Evolutionary conservation across 2,329 filamentous ascomycete genomes (phyloP), one percentile per base, ranked within the genome.

Genomic region (Aspergillus pseudotamarii): DNA sequence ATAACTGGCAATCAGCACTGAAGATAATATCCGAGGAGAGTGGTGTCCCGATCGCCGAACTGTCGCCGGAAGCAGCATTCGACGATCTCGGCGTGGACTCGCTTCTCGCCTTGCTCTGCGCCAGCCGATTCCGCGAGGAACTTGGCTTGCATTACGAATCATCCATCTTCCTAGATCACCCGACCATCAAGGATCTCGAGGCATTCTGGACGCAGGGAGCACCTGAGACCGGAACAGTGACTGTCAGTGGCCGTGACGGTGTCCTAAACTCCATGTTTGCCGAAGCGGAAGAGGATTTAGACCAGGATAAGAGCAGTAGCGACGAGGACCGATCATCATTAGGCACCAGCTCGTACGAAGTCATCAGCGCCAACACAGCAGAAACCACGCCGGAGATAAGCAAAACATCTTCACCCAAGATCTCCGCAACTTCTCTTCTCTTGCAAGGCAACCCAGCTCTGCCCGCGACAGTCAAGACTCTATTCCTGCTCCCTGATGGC

Each of bases 71-170:
- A 60, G 83, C 85, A 54, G 83, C 84, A 59, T 88, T 88, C 67
- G 85, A 86, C 68, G 86, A 88, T 69, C 82, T 88, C 28, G 86
- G 86, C 64, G 85, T 88, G 38, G 86, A 88, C 73, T 88, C 86
- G 9, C 79, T 88, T n/a, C 82, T 88, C 67, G 86, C 85, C 2
- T 71, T 88, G 61, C 87, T 85, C 43, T 86, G 88, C 67, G 86
- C 85, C 57, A 85, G 85, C 67, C 84, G 84, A 69, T 86, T 87
- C 78, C 83, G 86, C 56, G 86, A 88, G 71, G 86, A 88, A 43
- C 80, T 88, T n/a, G 83, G 86, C 61, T 78, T 88, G 66, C 85
- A 87, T 59, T 84, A 87, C 60, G 82, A 83, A 62, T 85, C 85
- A 12, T 83, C 83, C 30, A 76, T 88, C 30, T 88, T 88, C 77